phyloP scores from a whole-genome alignment of 2,329 filamentous ascomycete genomes.

The Leptographium wingfieldii region DNA sequence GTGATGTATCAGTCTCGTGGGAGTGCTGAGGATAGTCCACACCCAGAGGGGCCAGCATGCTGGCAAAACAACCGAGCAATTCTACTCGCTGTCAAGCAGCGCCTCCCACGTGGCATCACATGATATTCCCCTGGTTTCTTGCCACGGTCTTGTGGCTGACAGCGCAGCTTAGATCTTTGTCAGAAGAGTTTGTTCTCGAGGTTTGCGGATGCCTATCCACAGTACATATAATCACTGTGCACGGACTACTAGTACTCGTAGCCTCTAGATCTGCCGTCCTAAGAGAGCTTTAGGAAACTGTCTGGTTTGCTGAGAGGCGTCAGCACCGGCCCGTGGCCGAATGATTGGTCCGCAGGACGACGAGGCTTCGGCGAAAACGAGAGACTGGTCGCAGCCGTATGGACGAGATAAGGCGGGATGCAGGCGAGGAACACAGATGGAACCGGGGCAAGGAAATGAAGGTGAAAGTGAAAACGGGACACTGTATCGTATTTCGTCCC shows the following conservation, averaged over 20 bases:
- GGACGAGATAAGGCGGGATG: neutral
- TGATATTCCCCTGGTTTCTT: neutral
- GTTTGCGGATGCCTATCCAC: neutral
- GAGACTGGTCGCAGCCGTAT: neutral
- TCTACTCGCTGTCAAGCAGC: too few species aligned
- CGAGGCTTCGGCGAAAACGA: slow-evolving; percentile 1
- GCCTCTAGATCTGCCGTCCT: neutral
- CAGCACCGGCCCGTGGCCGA: slow-evolving; percentile 8
- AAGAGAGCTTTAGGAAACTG: neutral
- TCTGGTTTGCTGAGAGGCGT: neutral
- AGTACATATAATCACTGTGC: neutral
- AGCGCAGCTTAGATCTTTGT: neutral
- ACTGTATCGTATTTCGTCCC: neutral
- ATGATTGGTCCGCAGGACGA: slow-evolving; percentile 10
- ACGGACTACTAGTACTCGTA: neutral
- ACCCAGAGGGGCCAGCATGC: too few species aligned
- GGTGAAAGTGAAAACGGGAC: neutral
- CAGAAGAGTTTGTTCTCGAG: neutral
- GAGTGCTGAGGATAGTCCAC: too few species aligned
- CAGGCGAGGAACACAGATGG: neutral
- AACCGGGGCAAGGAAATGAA: neutral
- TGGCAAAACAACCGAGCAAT: too few species aligned
- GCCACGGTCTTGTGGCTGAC: neutral
- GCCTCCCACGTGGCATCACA: too few species aligned
- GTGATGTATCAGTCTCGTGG: too few species aligned